Evolutionary conservation across 1,284 basidiomycete genomes (phyloP), one percentile per base, ranked within the genome.

Genomic region (Irpex lacteus): DNA sequence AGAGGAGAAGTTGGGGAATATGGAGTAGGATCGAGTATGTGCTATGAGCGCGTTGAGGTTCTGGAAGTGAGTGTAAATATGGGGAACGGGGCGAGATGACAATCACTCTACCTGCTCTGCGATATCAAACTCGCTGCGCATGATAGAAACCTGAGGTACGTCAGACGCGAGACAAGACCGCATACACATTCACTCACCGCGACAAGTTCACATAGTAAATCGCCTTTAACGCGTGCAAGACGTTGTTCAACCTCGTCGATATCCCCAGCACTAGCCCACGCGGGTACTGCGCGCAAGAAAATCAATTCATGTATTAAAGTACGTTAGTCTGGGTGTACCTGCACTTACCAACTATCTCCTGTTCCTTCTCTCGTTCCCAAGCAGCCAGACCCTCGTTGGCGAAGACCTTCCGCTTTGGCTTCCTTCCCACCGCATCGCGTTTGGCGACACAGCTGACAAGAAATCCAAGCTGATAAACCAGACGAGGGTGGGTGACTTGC

Each of bases 391-490:
- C 90, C 66, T 89, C 89, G 5, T 71, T 73, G 0, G 89, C 85
- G 75, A 91, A 92, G 0, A 89, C 77, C 60, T 84, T 86, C 64
- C 88, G 81, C 74, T 88, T 89, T 2, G 90, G 90, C 63, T 85
- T 88, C 18, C 89, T 80, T 38, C 90, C 91, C 0, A 88, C 84
- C 0, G 87, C 82, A 70, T 92, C 90, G 11, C 88, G 84, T 70
- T 90, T 90, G 0, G 88, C 82, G 1, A 84, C 76, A 8, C 82
- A 82, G 67, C 85, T 88, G 32, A 90, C 76, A 5, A 92, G 81
- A 72, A 88, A 91, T 0, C 83, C 85, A 4, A 92, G 77, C 18
- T 85, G 73, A 65, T 85, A 87, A 0, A 92, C 70, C 4, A 88
- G 74, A 2, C 86, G 82, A 0, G 91, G 90, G 68, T 90, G 89